Evolutionary conservation across 306 rosid genomes (phyloP), one percentile per base, ranked within the genome.

Genomic region (Trifolium pratense): DNA sequence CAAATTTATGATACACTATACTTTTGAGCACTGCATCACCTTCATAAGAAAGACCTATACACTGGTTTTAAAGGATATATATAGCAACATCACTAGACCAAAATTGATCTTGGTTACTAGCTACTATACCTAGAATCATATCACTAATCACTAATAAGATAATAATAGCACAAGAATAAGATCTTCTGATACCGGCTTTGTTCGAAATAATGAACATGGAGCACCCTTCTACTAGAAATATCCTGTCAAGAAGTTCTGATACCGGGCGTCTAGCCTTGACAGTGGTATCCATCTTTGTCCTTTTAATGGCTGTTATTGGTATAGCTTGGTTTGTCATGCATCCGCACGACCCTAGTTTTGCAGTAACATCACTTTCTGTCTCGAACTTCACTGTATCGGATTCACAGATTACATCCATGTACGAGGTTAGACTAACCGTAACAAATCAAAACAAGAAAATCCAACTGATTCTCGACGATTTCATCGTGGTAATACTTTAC

Each of bases 381-480:
- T 69, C 89, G 61, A 65, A 85, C 58, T 82, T 82, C 63, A 49
- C 31, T 3, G 29, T 65, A 42, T 73, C 81, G 1, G 76, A 36
- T 4, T 76, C 77, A 0, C 26, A 79, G 4, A 29, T 73, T 3
- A 42, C 5, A 48, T 71, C 81, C 3, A 65, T 15, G 9, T 82
- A 40, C 9, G 76, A 73, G 15, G 60, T 79, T 2, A 57, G 4
- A 43, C 16, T 85, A 12, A 57, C 16, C 62, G 14, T 82, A 23
- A 65, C 25, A 46, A 82, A 85, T 70, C 79, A 76, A 18, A 85
- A 82, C 84, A 57, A 82, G 79, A 82, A 65, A 62, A 4, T 61
- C 5, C 18, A 68, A 36, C 9, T 76, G 34, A 11, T 16, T 20
- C 23, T 79, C 0, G 52, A 51, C 46, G 13, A 39, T 17, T 36